These are phyloP conservation scores for Penstemon newberryi DNA, from an alignment of 257 asterid genomes.

Conservation along the genomic window DNA sequence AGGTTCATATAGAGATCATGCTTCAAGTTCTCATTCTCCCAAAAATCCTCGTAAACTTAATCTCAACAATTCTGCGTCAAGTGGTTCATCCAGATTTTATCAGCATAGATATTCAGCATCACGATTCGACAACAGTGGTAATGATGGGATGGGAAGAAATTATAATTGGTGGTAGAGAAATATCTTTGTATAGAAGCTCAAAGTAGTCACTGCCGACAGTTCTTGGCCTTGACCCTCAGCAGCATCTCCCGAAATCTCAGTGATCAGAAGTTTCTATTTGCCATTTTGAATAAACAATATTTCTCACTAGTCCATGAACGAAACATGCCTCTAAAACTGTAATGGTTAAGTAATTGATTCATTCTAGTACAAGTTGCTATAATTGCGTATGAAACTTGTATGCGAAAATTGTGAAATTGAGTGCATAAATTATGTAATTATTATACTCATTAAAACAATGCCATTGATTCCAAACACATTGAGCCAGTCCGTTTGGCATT, in stretches of 20 bases:
- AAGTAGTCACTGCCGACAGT: neutral
- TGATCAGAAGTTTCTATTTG: no score
- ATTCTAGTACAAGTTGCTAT: no score
- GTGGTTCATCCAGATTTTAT: conserved; percentile 37
- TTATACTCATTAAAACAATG: no score
- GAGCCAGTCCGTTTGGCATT: no score
- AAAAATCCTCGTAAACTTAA: conserved; percentile 28
- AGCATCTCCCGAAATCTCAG: neutral
- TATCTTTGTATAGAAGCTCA: neutral
- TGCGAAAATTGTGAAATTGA: no score
- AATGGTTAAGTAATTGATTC: no score
- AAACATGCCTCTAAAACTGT: no score
- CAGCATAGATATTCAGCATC: conserved; percentile 54
- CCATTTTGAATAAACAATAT: no score
- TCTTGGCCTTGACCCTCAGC: neutral
- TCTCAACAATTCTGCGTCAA: conserved; percentile 38
- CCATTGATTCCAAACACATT: no score
- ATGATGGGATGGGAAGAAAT: conserved; percentile 46
- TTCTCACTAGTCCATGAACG: no score
- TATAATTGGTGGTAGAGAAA: conserved; percentile 41
- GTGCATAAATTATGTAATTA: no score
- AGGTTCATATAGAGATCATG: conserved; percentile 34
- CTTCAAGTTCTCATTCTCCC: conserved; percentile 48
- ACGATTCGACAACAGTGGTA: conserved; percentile 44
- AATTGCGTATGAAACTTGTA: no score